Evolutionary conservation across 2,329 filamentous ascomycete genomes (phyloP).

Genomic region (Cyclaneusma minus): DNA sequence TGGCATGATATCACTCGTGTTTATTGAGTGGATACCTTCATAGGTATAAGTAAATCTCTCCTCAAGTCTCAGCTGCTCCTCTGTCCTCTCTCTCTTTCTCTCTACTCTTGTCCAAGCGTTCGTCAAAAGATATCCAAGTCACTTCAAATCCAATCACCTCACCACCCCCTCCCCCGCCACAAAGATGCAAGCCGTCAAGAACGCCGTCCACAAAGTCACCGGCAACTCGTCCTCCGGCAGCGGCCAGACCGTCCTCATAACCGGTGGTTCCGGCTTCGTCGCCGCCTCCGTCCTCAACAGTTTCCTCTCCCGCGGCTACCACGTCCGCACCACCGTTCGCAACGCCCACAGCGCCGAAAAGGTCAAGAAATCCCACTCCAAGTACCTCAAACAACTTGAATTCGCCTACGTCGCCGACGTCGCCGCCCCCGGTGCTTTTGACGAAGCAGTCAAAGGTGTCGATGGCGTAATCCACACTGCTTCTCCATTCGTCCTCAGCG

Average conservation of each 20-base stretch:
- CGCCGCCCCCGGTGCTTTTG: slow-evolving; percentile 52
- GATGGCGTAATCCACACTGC: slow-evolving; percentile 59
- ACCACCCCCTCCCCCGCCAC: not conserved
- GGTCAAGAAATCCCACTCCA: slow-evolving; percentile 22
- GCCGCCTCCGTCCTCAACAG: slow-evolving; percentile 31
- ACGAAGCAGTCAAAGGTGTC: slow-evolving; percentile 39
- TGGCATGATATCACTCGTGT: no score
- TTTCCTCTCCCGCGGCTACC: slow-evolving; percentile 20
- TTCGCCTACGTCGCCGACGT: slow-evolving; percentile 52
- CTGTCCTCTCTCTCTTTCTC: no score
- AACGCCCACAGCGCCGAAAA: slow-evolving; percentile 26
- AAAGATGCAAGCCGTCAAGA: not conserved
- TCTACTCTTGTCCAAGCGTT: no score
- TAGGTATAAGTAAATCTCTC: no score
- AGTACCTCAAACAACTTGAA: slow-evolving; percentile 19
- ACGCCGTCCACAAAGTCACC: no score
- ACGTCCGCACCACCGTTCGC: slow-evolving; percentile 28
- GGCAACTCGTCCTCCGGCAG: no score
- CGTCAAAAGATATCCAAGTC: not conserved
- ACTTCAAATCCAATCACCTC: not conserved
- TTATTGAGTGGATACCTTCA: no score
- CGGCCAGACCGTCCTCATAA: slow-evolving; percentile 12
- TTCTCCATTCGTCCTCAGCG: slow-evolving; percentile 28
- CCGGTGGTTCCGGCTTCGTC: slow-evolving; percentile 31
- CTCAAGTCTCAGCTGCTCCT: no score